Percentiles rank a stretch among this genome's conserved stretches.
These are phyloP conservation scores for Ogataea siamensis DNA, from an alignment of 805 yeast genomes.

Conservation along the genomic window DNA sequence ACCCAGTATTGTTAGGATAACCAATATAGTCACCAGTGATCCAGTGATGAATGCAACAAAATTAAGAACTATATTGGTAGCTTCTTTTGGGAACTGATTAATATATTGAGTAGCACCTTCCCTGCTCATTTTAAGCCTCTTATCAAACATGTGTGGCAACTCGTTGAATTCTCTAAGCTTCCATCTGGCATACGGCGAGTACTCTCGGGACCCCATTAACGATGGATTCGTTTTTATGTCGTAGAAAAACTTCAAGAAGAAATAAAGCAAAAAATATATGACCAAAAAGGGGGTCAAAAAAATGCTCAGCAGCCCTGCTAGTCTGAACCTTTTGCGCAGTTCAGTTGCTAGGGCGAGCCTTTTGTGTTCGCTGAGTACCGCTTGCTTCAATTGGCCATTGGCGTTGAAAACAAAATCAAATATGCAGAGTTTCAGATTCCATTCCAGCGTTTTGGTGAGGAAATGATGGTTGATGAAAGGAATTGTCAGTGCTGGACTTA, in stretches of 20 bases:
- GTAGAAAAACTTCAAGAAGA: conserved; percentile 88
- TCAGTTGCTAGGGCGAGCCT: conserved; percentile 66
- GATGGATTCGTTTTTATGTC: conserved; percentile 90
- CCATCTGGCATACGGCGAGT: conserved; percentile 95
- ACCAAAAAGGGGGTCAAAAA: conserved; percentile 84
- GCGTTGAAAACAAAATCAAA: conserved; percentile 82
- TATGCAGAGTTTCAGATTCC: conserved; percentile 89
- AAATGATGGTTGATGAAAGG: conserved; percentile 33
- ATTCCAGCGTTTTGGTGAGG: conserved; percentile 85
- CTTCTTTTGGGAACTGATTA: conserved; percentile 88
- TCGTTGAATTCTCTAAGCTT: conserved; percentile 92
- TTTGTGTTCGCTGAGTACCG: conserved; percentile 67
- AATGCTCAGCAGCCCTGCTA: conserved; percentile 85
- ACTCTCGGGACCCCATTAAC: conserved; percentile 76
- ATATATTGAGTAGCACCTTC: conserved; percentile 81
- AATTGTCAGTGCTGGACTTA: conserved; percentile 60
- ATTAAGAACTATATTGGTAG: conserved; percentile 50
- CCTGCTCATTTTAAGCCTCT: conserved; percentile 72
- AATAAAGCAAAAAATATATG: conserved; percentile 73
- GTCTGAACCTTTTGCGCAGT: conserved; percentile 71
- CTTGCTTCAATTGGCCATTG: conserved; percentile 75
- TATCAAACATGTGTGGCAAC: conserved; percentile 80
- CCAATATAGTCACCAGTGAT: conserved; percentile 85
- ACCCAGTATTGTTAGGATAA: conserved; percentile 71
- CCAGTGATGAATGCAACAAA: conserved; percentile 78